Conservation (phyloP, 805 yeast species). For the Suhomyces sp. region DNA sequence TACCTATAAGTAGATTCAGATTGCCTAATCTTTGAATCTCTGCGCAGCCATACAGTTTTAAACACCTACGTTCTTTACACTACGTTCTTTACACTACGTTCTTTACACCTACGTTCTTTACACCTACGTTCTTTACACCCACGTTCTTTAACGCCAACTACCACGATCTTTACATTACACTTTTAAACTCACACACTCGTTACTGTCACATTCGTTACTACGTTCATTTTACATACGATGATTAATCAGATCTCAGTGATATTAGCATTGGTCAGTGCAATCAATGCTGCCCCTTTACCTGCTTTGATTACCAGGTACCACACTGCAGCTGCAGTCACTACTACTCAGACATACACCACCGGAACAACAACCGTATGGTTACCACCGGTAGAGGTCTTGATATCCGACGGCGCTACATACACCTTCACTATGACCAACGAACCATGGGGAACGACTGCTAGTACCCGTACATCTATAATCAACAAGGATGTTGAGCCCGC, state of each 20-base stretch:
- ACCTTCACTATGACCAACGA: constrained; percentile 42
- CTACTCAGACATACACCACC: constrained; percentile 38
- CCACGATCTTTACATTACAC: neutral
- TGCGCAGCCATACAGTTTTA: neutral
- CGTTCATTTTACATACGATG: neutral
- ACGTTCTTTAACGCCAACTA: neutral
- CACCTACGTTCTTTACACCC: no score
- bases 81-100: neutral
- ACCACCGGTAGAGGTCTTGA: constrained; percentile 52
- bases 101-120: no score
- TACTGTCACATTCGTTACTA: neutral
- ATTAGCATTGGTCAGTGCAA: constrained; percentile 12
- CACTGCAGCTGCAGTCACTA: constrained; percentile 54
- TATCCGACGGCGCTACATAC: constrained; percentile 50
- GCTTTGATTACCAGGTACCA: constrained; percentile 50
- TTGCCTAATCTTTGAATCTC: neutral
- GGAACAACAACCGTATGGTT: constrained; percentile 48
- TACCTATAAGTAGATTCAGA: neutral
- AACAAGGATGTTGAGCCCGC: constrained; percentile 14
- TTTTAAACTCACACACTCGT: neutral
- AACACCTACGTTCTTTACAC: neutral
- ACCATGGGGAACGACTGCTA: constrained; percentile 30
- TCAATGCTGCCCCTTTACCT: constrained; percentile 36
- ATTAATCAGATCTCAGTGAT: neutral
- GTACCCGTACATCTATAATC: constrained; percentile 31